A percentile compares a stretch with the other conserved stretches of the same genome.
phyloP scores from a whole-genome alignment of 371 early-diverging fungal genomes.

The Mucor racemosus region DNA sequence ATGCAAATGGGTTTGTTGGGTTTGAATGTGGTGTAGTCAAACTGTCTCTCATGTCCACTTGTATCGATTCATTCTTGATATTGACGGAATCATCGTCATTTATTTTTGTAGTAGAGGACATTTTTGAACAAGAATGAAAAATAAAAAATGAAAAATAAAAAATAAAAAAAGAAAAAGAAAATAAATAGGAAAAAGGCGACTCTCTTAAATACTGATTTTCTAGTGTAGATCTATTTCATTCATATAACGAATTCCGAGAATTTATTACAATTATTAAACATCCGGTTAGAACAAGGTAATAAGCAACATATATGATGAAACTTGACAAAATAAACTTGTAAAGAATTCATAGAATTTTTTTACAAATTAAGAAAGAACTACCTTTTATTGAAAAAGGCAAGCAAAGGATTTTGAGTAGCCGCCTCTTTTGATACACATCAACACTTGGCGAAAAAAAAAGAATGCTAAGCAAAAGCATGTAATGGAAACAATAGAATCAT shows the following conservation, averaged over 20 bases:
- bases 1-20: constrained; percentile 53
- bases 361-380: constrained; percentile 22
- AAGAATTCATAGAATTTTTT: neutral
- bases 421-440: neutral
- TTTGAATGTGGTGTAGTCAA: constrained; percentile 33
- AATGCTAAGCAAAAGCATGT: neutral
- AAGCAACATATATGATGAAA: neutral
- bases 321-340: constrained; percentile 7
- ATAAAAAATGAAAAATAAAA: constrained; percentile 10
- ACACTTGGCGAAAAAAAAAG: neutral
- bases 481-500: constrained; percentile 5
- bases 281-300: neutral
- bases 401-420: constrained; percentile 1
- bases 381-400: neutral
- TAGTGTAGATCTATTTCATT: neutral
- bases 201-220: neutral
- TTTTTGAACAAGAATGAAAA: neutral
- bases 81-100: constrained; percentile 12
- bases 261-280: neutral
- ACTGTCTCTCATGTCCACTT: constrained; percentile 29
- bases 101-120: constrained; percentile 17
- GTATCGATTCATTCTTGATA: constrained; percentile 5
- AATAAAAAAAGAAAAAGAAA: constrained; percentile 1
- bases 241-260: constrained; percentile 10
- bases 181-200: neutral